A percentile compares a stretch with the other conserved stretches of the same genome.
Conservation (phyloP, 176 grass and related monocot genomes). For the Juncus inflexus region DNA sequence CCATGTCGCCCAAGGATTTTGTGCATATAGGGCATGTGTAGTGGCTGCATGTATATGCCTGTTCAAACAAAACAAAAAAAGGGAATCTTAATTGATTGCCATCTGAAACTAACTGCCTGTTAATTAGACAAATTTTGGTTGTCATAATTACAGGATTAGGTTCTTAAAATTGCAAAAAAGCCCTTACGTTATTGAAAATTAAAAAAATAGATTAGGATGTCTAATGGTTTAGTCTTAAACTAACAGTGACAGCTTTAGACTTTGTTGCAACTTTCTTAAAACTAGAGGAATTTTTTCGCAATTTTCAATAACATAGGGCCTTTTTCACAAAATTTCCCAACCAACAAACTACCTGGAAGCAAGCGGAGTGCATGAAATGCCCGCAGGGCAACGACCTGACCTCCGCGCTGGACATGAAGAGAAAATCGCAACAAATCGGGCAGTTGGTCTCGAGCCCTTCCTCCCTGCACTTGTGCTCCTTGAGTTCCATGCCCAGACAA, state of each 20-base stretch:
- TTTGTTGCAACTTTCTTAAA: too few species aligned
- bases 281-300: too few species aligned
- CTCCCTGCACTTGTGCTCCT: slow-evolving; percentile 91
- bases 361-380: slow-evolving; percentile 99
- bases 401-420: slow-evolving; percentile 94
- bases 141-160: background rate
- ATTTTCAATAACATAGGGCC: too few species aligned
- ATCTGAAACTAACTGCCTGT: background rate
- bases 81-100: too few species aligned
- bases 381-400: slow-evolving; percentile 89
- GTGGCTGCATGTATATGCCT: slow-evolving; percentile 98
- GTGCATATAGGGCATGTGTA: slow-evolving; percentile 97
- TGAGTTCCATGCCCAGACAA: slow-evolving; percentile 90
- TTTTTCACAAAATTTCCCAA: too few species aligned
- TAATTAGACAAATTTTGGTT: background rate
- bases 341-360: slow-evolving; percentile 68
- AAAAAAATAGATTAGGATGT: background rate
- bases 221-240: too few species aligned
- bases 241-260: too few species aligned
- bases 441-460: slow-evolving; percentile 95
- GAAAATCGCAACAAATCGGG: slow-evolving; percentile 95
- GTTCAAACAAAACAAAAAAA: background rate
- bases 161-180: background rate
- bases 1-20: slow-evolving; percentile 98
- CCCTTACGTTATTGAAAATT: background rate